Evolutionary conservation across 306 rosid genomes (phyloP).

Genomic region (Benincasa hispida): DNA sequence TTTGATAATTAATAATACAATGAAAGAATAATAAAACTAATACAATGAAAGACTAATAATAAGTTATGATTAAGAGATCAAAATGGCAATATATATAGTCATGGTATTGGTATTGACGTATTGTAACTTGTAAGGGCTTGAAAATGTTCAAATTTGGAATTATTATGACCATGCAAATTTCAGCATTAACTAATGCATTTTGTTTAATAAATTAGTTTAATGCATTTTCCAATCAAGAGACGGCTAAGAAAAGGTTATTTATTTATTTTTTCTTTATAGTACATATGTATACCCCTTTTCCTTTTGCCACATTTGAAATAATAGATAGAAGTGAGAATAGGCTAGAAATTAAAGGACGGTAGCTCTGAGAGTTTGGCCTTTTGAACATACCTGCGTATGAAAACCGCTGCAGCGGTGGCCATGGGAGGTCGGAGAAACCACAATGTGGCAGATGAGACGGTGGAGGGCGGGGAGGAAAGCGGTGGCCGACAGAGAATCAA

Average conservation of each 20-base stretch:
- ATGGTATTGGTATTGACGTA: not conserved
- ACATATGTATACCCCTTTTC: too few species aligned
- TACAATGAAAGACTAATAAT: not conserved
- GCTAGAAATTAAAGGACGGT: too few species aligned
- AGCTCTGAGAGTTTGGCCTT: not conserved
- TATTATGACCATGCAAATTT: not conserved
- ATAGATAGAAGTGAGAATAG: too few species aligned
- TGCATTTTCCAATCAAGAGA: not conserved
- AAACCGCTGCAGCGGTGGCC: not conserved
- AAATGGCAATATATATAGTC: not conserved
- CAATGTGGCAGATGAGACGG: not conserved
- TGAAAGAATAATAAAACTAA: too few species aligned
- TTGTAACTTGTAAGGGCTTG: not conserved
- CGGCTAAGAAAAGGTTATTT: not conserved
- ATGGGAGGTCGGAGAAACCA: not conserved
- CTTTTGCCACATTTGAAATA: not conserved
- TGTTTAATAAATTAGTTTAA: not conserved
- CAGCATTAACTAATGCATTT: not conserved
- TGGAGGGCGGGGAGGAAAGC: too few species aligned
- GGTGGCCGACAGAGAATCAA: too few species aligned
- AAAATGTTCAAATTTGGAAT: not conserved
- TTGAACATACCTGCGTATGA: not conserved
- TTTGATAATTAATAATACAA: not conserved
- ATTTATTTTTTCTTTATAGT: not conserved
- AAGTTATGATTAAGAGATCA: not conserved